Conservation (phyloP, 2,329 filamentous ascomycete genomes). For the Hymenoscyphus linearis region DNA sequence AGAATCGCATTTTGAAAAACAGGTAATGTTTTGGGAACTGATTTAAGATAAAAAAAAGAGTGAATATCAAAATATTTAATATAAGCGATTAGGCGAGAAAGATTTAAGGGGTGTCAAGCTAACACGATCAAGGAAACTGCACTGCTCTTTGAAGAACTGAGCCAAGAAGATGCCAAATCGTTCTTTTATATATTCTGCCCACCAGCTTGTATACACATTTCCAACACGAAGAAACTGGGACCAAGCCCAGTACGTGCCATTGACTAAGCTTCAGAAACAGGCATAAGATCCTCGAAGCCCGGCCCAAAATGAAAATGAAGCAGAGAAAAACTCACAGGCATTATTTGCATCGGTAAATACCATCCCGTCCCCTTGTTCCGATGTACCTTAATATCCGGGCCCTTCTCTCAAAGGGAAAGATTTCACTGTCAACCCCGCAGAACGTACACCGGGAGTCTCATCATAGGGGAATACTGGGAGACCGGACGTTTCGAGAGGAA, state of each 20-base stretch:
- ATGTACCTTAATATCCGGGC: background rate
- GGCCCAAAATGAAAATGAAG: background rate
- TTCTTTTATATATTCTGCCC: background rate
- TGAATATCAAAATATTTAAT: background rate
- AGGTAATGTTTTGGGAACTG: background rate
- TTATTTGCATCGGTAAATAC: background rate
- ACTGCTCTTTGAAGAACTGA: background rate
- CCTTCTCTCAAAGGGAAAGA: background rate
- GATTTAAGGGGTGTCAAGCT: background rate
- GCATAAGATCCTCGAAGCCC: background rate
- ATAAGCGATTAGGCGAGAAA: background rate
- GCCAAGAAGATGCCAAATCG: background rate
- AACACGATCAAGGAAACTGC: background rate
- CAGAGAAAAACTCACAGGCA: background rate
- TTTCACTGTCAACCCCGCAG: background rate
- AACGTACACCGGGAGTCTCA: background rate
- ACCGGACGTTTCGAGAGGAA: background rate
- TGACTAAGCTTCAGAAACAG: background rate
- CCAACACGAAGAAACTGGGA: background rate
- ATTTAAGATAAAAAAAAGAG: background rate
- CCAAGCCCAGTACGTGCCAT: background rate
- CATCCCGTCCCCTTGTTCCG: background rate
- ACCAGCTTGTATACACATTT: background rate
- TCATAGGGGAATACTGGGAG: background rate
- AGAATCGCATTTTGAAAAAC: slow-evolving; percentile 5